Evolutionary conservation across 148 eudicot genomes (phyloP), one percentile per base, ranked within the genome.

Genomic region (Rhododendron ferrugineum): DNA sequence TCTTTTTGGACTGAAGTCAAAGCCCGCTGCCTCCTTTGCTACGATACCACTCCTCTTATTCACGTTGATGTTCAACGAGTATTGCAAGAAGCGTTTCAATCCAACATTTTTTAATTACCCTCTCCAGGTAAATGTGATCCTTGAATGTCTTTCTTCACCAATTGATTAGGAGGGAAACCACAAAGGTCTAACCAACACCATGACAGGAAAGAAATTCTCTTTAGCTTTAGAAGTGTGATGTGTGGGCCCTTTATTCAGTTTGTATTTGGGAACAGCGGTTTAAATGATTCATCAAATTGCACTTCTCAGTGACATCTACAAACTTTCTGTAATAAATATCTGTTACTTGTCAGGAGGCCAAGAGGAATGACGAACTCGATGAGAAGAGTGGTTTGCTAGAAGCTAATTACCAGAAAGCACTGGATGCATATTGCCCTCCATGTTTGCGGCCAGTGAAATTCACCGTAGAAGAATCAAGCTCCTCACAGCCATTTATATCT

Each of bases 11-110:
- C 85, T 96, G 84, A 96, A 96, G 89, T 90, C 92, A 50, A 96
- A 96, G 90, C 98, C 98, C n/a, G 91, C 90, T 77, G 98, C 98
- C 80, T 90, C 94, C 58, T 56, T 96, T 86, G 92, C 97, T 80
- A 92, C 97, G 15, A 87, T 96, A 79, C 96, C 98, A 8, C 94
- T 96, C 79, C 86, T 94, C 52, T 72, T 94, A 68, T 82, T 93
- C 60, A 94, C 96, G 9, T 13, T 96, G 42, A 66, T 93, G 88
- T 94, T 93, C 88, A 96, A 96, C 34, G 98, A 96, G 87, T 96
- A 94, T 50, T 94, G 98, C 95, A 96, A 94, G 90, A 91, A 89
- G 23, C 98, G 95, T 5, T 96, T 96, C 88, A 91, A 92, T 86
- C 98, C 96, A 46, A 89, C 98, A 76, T 96, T 96, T 88, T 83